phyloP scores from a whole-genome alignment of 768 basidiomycete genomes.

The Butyriboletus loyo region DNA sequence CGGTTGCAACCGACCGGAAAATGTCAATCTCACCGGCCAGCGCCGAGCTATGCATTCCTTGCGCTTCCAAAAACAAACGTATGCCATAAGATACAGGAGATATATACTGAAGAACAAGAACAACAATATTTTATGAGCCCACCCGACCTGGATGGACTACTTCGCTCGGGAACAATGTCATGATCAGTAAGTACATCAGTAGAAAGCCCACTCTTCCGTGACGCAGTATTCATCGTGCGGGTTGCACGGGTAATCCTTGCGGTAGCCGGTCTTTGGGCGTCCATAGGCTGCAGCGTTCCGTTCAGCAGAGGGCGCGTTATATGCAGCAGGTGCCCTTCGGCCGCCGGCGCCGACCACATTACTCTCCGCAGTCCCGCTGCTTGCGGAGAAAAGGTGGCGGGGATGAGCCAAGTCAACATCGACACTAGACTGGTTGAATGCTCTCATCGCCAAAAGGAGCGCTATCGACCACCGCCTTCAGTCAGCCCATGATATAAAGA shows the following conservation, averaged over 20 bases:
- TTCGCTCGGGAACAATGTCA: background rate
- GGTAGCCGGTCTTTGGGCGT: slow-evolving; percentile 31
- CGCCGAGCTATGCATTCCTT: slow-evolving; percentile 9
- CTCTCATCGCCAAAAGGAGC: slow-evolving; percentile 41
- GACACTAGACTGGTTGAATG: slow-evolving; percentile 32
- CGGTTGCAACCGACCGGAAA: slow-evolving; percentile 8
- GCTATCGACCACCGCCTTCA: slow-evolving; percentile 26
- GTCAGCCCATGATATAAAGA: background rate
- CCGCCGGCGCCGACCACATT: slow-evolving; percentile 34
- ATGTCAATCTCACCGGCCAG: background rate
- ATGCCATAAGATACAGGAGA: slow-evolving; percentile 20
- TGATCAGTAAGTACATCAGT: slow-evolving; percentile 18
- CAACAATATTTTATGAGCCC: slow-evolving; percentile 9
- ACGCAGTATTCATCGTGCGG: slow-evolving; percentile 64
- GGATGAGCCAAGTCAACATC: slow-evolving; percentile 31
- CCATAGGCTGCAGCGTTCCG: slow-evolving; percentile 31
- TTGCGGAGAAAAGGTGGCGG: slow-evolving; percentile 31
- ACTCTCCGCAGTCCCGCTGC: slow-evolving; percentile 33
- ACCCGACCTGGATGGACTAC: background rate
- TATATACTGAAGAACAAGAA: slow-evolving; percentile 17
- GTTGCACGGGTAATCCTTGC: slow-evolving; percentile 52
- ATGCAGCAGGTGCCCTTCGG: slow-evolving; percentile 22
- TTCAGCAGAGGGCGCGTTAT: slow-evolving; percentile 23
- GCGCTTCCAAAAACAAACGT: slow-evolving; percentile 7
- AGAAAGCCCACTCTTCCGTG: slow-evolving; percentile 67